Evolutionary conservation across 768 basidiomycete genomes (phyloP).

Genomic region (Kwoniella newhampshirensis): DNA sequence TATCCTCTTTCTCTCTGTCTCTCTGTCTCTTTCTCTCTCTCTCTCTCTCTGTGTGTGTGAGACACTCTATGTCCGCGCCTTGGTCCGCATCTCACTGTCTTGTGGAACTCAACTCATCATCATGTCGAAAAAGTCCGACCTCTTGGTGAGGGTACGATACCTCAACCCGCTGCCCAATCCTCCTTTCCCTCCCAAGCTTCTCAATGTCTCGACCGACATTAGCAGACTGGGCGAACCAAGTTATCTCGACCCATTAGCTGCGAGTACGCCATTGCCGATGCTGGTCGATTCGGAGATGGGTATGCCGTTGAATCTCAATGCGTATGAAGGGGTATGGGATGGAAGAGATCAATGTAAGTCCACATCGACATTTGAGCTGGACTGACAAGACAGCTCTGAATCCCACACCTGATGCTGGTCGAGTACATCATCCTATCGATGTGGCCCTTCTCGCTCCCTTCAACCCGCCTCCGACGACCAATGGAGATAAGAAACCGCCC

Average conservation of each 20-base stretch:
- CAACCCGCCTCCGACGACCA: conserved; percentile 11
- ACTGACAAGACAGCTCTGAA: conserved; percentile 59
- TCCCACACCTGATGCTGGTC: conserved; percentile 64
- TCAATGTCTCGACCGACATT: conserved; percentile 87
- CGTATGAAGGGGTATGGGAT: conserved; percentile 79
- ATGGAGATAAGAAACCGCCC: conserved; percentile 55
- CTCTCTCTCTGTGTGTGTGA: too few relatives aligned
- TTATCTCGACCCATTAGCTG: conserved; percentile 75
- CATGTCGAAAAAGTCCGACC: conserved; percentile 59
- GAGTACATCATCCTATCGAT: conserved; percentile 48
- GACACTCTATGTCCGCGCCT: too few relatives aligned
- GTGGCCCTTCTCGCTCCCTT: conserved; percentile 65
- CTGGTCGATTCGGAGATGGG: conserved; percentile 95
- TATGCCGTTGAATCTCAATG: conserved; percentile 87
- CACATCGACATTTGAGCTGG: neutral
- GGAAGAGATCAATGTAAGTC: conserved; percentile 64
- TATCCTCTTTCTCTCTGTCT: too few relatives aligned
- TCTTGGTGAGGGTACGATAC: conserved; percentile 89
- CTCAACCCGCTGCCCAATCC: conserved; percentile 91
- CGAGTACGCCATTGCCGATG: conserved; percentile 84
- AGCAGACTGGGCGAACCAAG: conserved; percentile 82
- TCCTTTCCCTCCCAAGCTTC: conserved; percentile 92
- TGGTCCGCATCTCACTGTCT: too few relatives aligned
- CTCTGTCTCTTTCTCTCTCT: too few relatives aligned
- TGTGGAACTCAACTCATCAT: neutral